phyloP scores from a whole-genome alignment of 1,139 yeast species.

The Hansenula sp. region DNA sequence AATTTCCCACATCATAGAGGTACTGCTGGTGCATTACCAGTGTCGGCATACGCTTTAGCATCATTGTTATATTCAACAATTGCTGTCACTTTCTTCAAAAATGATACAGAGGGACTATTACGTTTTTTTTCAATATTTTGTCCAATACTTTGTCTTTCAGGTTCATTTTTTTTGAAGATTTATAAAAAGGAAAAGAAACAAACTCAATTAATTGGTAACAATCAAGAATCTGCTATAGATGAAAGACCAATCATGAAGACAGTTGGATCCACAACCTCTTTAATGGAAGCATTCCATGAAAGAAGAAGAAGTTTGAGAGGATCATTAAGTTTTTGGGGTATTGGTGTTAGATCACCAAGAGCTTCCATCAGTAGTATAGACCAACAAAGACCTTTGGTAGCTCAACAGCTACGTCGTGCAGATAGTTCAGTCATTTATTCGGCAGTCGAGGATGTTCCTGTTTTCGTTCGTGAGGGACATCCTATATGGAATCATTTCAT shows the following conservation, averaged over 20 bases:
- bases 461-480: slow-evolving; percentile 20
- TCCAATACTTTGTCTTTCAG: slow-evolving; percentile 25
- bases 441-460: slow-evolving; percentile 24
- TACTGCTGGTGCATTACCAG: slow-evolving; percentile 62
- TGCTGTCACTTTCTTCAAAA: slow-evolving; percentile 40
- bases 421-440: slow-evolving; percentile 20
- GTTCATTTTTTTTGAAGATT: slow-evolving; percentile 26
- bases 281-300: slow-evolving; percentile 7
- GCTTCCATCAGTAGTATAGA: slow-evolving; percentile 9
- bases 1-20: slow-evolving; percentile 71
- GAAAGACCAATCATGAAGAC: not conserved
- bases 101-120: slow-evolving; percentile 37
- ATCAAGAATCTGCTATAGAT: not conserved
- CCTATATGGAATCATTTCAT: slow-evolving; percentile 23
- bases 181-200: slow-evolving; percentile 9
- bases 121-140: slow-evolving; percentile 27
- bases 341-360: slow-evolving; percentile 20
- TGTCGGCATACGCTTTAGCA: slow-evolving; percentile 51
- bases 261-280: slow-evolving; percentile 2
- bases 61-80: slow-evolving; percentile 33
- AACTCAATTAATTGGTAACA: not conserved
- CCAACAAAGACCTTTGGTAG: slow-evolving; percentile 8
- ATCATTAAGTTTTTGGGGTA: slow-evolving; percentile 21
- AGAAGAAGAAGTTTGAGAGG: slow-evolving; percentile 14
- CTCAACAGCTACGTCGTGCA: slow-evolving; percentile 6